Percentiles rank a stretch among this genome's conserved stretches.
Evolutionary conservation across 2,329 filamentous ascomycete species (phyloP).

Genomic region (Westerdykella ornata): DNA sequence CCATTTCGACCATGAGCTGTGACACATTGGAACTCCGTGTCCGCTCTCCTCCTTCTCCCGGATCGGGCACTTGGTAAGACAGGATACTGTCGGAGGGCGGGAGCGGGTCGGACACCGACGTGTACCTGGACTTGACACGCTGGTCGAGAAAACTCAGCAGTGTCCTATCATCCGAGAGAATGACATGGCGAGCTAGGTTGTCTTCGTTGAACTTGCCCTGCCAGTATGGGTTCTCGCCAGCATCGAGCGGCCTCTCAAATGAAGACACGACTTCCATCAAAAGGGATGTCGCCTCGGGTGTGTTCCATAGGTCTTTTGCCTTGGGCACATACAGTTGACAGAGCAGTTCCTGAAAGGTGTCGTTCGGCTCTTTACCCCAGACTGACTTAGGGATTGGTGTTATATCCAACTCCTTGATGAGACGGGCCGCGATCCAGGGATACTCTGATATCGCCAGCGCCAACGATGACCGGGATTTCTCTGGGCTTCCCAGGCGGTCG

Average conservation of each 20-base stretch:
- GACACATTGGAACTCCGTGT: conserved; percentile 6
- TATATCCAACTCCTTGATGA: conserved; percentile 75
- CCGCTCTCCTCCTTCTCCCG: conserved; percentile 1
- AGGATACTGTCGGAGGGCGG: conserved; percentile 52
- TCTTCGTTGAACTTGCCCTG: conserved; percentile 23
- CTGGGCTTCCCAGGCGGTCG: conserved; percentile 60
- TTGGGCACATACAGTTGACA: conserved; percentile 69
- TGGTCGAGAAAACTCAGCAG: conserved; percentile 65
- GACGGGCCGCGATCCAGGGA: conserved; percentile 75
- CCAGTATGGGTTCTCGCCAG: conserved; percentile 28
- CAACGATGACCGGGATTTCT: conserved; percentile 60
- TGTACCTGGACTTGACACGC: conserved; percentile 47
- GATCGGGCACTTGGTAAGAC: conserved; percentile 15
- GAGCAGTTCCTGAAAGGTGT: conserved; percentile 60
- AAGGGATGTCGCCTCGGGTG: conserved; percentile 60
- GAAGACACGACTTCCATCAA: conserved; percentile 63
- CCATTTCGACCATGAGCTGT: conserved; percentile 21
- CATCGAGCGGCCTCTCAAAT: conserved; percentile 21
- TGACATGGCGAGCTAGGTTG: conserved; percentile 66
- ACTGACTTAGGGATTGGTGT: conserved; percentile 68
- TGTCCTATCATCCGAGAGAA: conserved; percentile 66
- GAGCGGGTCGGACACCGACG: conserved; percentile 73
- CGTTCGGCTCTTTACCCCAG: conserved; percentile 69
- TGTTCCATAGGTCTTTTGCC: conserved; percentile 81
- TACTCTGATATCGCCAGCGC: conserved; percentile 61